Base-by-base conservation (phyloP, 1,284 basidiomycete genomes). In the Violaceomyces palustris region DNA sequence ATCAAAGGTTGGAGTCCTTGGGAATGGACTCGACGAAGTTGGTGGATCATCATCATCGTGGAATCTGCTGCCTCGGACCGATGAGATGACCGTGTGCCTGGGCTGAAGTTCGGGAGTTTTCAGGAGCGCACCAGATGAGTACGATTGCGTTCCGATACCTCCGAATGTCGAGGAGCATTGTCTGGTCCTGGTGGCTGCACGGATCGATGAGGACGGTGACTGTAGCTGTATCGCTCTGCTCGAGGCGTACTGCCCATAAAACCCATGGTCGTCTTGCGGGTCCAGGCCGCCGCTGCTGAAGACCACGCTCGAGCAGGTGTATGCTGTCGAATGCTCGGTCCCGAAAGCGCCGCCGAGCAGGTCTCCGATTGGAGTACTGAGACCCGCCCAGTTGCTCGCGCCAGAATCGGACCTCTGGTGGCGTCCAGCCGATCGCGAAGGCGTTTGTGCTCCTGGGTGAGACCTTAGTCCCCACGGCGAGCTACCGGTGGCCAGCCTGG, bases 11-110 rank as follows among this genome's bases (percentile, higher is more conserved):
- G 60, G 60, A 11, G 60, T 63, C 15, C 52, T 36, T 19, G 60
- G 60, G 49, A 63, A 63, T 1, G 60, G 60, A 25, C 57, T 60
- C 2, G 60, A 55, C 29, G 56, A 55, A 12, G 50, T 56, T 19
- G 50, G 53, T 27, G 58, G 42, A 29, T 51, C 49, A 40, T 51
- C 54, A 42, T 45, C 40, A 21, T 30, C 23, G 28, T 52, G 54
- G 18, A 37, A 45, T 32, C 41, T 35, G 31, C 51, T 50, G 9
- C 38, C 40, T 0, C 53, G 45, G 43, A 57, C 27, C 33, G 50
- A 57, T 5, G 41, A 44, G 10, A 42, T 50, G 43, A 30, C 48
- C 27, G 43, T 22, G 15, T 52, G 57, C 12, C 53, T 42, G 18
- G 57, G 46, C 39, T 55, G 52, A 41, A 61, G 26, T 29, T 61